Conservation (phyloP, 2,329 filamentous ascomycete species). For the Septoria linicola region DNA sequence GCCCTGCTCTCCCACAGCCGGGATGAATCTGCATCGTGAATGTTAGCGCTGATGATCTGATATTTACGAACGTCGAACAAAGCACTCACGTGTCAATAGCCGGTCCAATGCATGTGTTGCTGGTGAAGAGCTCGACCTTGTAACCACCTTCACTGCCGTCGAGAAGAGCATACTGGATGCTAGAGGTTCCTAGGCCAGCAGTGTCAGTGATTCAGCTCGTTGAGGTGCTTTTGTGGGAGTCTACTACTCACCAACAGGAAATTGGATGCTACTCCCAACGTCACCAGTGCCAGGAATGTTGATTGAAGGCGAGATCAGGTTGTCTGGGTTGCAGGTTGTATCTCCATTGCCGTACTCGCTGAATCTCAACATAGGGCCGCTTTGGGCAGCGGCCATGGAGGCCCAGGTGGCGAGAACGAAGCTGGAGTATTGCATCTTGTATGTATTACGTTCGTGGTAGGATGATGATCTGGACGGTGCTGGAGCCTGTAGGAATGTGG, state of each 20-base stretch:
- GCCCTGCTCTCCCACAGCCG: not conserved
- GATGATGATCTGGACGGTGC: not conserved
- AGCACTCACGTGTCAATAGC: not conserved
- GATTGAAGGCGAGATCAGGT: conserved; percentile 6
- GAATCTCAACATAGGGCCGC: conserved; percentile 3
- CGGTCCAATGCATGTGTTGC: conserved; percentile 3
- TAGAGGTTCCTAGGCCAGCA: not conserved
- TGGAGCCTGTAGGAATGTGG: not conserved
- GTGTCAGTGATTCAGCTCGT: not conserved
- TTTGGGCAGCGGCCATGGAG: not conserved
- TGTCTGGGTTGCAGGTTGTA: not conserved
- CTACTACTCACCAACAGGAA: not conserved
- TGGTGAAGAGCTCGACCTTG: not conserved
- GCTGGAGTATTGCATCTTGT: not conserved
- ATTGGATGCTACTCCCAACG: not conserved
- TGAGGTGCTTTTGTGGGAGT: too few species aligned
- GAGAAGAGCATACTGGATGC: not conserved
- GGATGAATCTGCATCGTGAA: not conserved
- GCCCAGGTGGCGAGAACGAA: not conserved
- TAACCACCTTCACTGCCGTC: not conserved
- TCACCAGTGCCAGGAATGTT: not conserved
- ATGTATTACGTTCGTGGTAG: not conserved
- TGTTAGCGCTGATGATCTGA: too few species aligned
- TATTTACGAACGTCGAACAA: too few species aligned
- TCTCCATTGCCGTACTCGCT: conserved; percentile 8